Percentiles rank a stretch among this genome's conserved stretches.
phyloP scores from a whole-genome alignment of 768 basidiomycete species.

The Russula foetens region DNA sequence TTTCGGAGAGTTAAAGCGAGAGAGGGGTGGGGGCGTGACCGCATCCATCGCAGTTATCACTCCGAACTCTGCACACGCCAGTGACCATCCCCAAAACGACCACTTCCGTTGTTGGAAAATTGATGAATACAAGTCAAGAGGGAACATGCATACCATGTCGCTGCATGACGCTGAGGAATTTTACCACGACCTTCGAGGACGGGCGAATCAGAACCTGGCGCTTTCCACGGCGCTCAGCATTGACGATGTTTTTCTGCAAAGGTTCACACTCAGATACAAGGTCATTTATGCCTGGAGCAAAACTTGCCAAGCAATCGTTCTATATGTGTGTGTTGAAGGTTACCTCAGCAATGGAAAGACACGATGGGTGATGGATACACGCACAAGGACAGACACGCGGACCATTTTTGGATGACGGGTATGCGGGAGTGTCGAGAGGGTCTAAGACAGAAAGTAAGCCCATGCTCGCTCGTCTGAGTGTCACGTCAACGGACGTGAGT shows the following conservation, averaged over 20 bases:
- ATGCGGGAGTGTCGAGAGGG: slow-evolving; percentile 14
- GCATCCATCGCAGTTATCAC: slow-evolving; percentile 83
- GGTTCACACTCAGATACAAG: slow-evolving; percentile 7
- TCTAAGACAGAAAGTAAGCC: slow-evolving; percentile 26
- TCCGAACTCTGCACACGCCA: slow-evolving; percentile 36
- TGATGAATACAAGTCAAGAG: background rate
- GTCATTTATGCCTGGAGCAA: background rate
- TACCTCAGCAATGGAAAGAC: background rate
- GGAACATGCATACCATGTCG: slow-evolving; percentile 71
- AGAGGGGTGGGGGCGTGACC: slow-evolving; percentile 49
- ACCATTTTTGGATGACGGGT: slow-evolving; percentile 52
- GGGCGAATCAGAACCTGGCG: slow-evolving; percentile 98
- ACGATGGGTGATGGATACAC: slow-evolving; percentile 20
- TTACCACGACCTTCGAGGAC: slow-evolving; percentile 95
- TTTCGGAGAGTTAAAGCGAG: slow-evolving; percentile 85
- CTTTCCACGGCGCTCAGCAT: slow-evolving; percentile 98
- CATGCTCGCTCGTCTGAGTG: slow-evolving; percentile 65
- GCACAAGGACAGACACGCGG: slow-evolving; percentile 73
- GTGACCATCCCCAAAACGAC: background rate
- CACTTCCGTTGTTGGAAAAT: background rate
- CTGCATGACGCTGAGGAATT: slow-evolving; percentile 98
- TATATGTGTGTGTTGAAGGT: slow-evolving; percentile 18
- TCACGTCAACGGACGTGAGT: slow-evolving; percentile 74
- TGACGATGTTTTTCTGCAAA: slow-evolving; percentile 92
- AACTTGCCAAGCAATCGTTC: slow-evolving; percentile 54